A percentile compares a stretch with the other conserved stretches of the same genome.
These are phyloP conservation scores for Chaetoceros tenuissimus DNA, from an alignment of 108 stramenopile genomes.

Conservation along the genomic window DNA sequence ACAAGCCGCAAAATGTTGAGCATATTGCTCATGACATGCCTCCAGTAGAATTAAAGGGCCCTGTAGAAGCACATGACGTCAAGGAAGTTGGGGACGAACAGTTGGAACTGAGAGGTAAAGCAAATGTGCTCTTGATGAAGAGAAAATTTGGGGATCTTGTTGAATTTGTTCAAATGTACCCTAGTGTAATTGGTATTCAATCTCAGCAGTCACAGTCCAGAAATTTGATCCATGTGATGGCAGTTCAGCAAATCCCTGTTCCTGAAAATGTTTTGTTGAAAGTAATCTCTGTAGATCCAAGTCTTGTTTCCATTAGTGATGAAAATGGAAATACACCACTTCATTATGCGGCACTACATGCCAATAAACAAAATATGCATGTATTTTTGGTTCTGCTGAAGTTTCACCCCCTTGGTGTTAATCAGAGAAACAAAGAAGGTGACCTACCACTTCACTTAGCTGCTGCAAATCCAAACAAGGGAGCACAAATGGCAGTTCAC, in stretches of 20 bases:
- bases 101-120: background rate
- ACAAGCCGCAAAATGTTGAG: too few species aligned
- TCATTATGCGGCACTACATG: background rate
- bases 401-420: background rate
- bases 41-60: too few species aligned
- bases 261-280: background rate
- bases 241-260: background rate
- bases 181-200: background rate
- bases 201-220: background rate
- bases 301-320: background rate
- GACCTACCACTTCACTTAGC: background rate
- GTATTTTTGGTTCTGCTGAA: background rate
- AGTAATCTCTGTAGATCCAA: background rate
- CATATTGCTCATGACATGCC: too few species aligned
- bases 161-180: background rate
- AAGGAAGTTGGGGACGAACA: background rate
- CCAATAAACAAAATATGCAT: background rate
- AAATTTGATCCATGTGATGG: background rate
- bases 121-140: background rate
- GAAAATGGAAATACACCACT: background rate
- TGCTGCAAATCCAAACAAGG: background rate
- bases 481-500: background rate
- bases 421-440: background rate
- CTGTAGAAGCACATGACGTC: too few species aligned
- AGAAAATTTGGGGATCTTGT: background rate